Evolutionary conservation across 805 yeast species (phyloP), one percentile per base, ranked within the genome.

Genomic region (Yarrowia yakushimensis): DNA sequence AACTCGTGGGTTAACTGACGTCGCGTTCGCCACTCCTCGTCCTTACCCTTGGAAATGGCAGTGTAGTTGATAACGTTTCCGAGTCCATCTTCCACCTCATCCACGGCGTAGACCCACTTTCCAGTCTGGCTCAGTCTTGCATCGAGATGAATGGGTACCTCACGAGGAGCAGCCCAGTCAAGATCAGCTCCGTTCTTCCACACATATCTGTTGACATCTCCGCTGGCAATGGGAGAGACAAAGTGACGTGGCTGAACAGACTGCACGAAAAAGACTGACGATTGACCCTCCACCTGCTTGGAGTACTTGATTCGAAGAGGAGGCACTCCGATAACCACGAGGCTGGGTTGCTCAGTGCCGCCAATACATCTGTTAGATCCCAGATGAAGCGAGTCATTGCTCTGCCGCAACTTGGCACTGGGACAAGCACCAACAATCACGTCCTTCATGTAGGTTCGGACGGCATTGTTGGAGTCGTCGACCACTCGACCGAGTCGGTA

Each of bases 341-440:
- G 78, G 13, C 74, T 73, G 0, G 85, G 73, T 22, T 79, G 74
- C 66, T 84, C 88, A 3, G 72, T 57, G 17, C 79, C 83, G 31
- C 86, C 89, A 34, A 85, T 75, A 76, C 98, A 94, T 66, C 81
- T 79, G 67, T 85, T 83, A 13, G 65, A 63, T 11, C 64, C 63
- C 17, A 60, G 18, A 37, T 69, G 71, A 7, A 69, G 62, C 0
- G 71, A 69, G 0, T 81, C 77, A 25, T 77, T 64, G 6, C 63
- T 61, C 5, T 72, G 74, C 4, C 71, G 67, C 61, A 90, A 81
- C 20, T 78, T 73, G 0, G 90, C 96, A 3, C 76, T 76, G 1
- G 99, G 99, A 72, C 99, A 93, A 43, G 78, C 72, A 3, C 96
- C 85, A 9, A 94, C 78, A 18, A 87, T 69, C 34, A 90, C 78